Evolutionary conservation across 2,329 filamentous ascomycete genomes (phyloP).

Genomic region (Neurospora sp.): DNA sequence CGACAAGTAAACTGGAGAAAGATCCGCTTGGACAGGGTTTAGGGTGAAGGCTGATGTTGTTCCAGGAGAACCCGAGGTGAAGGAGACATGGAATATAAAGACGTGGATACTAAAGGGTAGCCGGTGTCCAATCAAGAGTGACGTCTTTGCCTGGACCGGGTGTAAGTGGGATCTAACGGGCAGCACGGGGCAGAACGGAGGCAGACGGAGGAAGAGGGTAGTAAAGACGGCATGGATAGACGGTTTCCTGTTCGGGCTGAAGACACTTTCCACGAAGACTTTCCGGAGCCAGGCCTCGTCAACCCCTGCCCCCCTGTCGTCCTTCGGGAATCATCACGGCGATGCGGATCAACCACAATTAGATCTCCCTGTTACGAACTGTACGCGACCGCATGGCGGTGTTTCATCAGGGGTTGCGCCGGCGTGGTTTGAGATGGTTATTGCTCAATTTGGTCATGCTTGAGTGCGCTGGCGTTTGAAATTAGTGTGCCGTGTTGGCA

Average conservation of each 20-base stretch:
- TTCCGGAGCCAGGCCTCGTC: constrained; percentile 16
- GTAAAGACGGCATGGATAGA: neutral
- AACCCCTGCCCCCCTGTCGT: constrained; percentile 12
- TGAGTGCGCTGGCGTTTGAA: neutral
- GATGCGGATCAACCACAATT: neutral
- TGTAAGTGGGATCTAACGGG: constrained; percentile 10
- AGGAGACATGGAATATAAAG: constrained; percentile 16
- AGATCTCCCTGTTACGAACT: neutral
- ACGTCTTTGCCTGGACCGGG: constrained; percentile 15
- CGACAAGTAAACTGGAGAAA: constrained; percentile 7
- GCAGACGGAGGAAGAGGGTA: neutral
- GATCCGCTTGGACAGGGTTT: constrained; percentile 11
- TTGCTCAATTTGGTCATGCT: neutral
- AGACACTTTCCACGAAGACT: constrained; percentile 18
- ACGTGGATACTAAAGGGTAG: constrained; percentile 10
- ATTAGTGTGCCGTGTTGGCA: neutral
- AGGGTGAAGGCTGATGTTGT: constrained; percentile 1
- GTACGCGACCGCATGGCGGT: neutral
- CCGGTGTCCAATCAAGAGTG: constrained; percentile 13
- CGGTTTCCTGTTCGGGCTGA: constrained; percentile 6
- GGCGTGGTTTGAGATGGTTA: neutral
- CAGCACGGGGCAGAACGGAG: neutral
- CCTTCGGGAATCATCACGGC: constrained; percentile 8
- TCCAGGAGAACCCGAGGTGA: constrained; percentile 14
- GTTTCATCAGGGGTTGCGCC: neutral